Evolutionary conservation across 768 basidiomycete species (phyloP).

Genomic region (Nidularia pulvinata): DNA sequence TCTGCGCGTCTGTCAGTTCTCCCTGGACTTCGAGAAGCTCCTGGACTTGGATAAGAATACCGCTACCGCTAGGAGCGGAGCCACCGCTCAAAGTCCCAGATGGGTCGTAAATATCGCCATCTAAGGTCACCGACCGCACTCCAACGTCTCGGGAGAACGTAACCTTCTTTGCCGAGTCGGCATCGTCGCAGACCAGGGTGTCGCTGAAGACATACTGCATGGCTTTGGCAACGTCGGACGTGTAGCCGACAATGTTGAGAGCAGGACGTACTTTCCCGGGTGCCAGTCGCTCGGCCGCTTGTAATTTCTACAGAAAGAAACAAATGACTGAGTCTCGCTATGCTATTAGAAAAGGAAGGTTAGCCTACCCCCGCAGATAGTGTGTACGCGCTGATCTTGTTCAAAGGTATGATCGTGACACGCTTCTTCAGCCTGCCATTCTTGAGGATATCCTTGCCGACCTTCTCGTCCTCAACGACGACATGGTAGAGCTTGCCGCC

Average conservation of each 20-base stretch:
- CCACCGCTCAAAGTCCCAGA: constrained; percentile 94
- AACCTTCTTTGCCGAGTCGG: constrained; percentile 82
- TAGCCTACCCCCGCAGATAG: constrained; percentile 37
- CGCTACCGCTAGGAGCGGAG: constrained; percentile 74
- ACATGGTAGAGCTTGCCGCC: constrained; percentile 92
- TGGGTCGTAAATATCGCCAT: constrained; percentile 97
- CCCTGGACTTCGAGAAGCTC: constrained; percentile 72
- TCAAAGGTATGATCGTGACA: constrained; percentile 92
- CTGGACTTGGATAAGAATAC: constrained; percentile 81
- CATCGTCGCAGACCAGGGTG: constrained; percentile 89
- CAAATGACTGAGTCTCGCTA: too few relatives aligned
- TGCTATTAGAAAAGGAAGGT: background rate
- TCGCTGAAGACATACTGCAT: constrained; percentile 95
- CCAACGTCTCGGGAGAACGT: constrained; percentile 75
- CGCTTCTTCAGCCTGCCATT: constrained; percentile 77
- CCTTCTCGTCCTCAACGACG: constrained; percentile 87
- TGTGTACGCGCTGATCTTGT: constrained; percentile 76
- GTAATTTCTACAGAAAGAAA: constrained; percentile 59
- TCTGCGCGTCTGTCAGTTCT: constrained; percentile 48
- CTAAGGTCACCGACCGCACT: constrained; percentile 87
- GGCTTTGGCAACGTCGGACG: constrained; percentile 79
- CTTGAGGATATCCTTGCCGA: constrained; percentile 84
- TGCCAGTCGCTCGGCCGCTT: constrained; percentile 68
- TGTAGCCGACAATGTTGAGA: constrained; percentile 85
- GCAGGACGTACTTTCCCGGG: constrained; percentile 84